Base-by-base conservation (phyloP, 1,139 yeast species). In the Candida freyschussii region DNA sequence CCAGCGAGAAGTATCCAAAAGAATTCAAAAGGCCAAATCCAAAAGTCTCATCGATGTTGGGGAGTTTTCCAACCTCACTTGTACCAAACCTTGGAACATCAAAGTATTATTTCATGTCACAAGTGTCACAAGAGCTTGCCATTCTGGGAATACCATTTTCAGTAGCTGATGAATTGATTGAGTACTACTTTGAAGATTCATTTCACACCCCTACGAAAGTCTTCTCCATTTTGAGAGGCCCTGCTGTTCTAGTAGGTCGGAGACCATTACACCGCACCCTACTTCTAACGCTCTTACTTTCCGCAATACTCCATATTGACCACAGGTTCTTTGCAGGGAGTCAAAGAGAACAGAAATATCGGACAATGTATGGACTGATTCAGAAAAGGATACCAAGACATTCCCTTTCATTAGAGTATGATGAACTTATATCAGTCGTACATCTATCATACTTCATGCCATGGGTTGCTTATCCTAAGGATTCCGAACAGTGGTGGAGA, bases 401-500 rank as follows among this genome's bases (percentile, higher is more conserved):
- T 5, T 30, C 25, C 2, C 19, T 20, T 9, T 14, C 17, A 2
- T 62, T 58, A 7, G 47, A 55, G 1, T 45, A 63, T 24, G 69
- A 64, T 39, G 69, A 63, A 31, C 59, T 62, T 8, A 51, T 64
- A 13, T 56, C 64, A 4, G 50, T 55, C 18, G 46, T 59, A 7
- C 67, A 63, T 36, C 48, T 64, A 13, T 64, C 64, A 2, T 59
- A 63, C 13, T 51, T 60, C 14, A 59, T 61, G 37, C 63, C 67
- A 3, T 62, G 67, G 35, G 49, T 67, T 12, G 62, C 63, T 13
- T 60, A 55, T 42, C 59, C 64, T 24, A 59, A 61, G 27, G 57
- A 64, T 13, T 58, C 65, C 11, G 42, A 61, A 21, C 50, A 60
- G 19, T 64, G 69, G 68, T 60, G 65, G 62, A 52, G 55, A 26